Evolutionary conservation across 768 basidiomycete species (phyloP).

Genomic region (Clathrus columnatus): DNA sequence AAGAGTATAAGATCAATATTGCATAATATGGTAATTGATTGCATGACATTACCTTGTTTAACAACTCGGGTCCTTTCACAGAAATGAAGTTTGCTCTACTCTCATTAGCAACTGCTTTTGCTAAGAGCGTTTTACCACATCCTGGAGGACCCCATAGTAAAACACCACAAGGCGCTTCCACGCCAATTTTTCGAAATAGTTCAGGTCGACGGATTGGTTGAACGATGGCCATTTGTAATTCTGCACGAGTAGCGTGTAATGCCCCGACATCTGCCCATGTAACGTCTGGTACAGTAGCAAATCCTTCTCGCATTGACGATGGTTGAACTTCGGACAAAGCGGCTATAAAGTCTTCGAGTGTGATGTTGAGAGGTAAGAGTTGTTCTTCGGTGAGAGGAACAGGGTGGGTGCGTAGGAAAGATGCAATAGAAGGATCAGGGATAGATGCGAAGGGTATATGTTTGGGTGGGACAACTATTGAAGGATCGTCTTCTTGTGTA

Average conservation of each 20-base stretch:
- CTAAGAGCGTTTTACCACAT: constrained; percentile 95
- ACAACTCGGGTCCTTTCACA: constrained; percentile 91
- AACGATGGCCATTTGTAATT: constrained; percentile 95
- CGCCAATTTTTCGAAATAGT: constrained; percentile 80
- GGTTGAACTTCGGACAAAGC: constrained; percentile 91
- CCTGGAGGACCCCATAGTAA: constrained; percentile 98
- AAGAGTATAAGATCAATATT: background rate
- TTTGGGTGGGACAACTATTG: constrained; percentile 16
- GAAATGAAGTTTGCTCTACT: constrained; percentile 94
- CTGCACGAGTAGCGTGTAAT: constrained; percentile 75
- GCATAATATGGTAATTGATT: constrained; percentile 13
- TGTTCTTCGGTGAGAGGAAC: constrained; percentile 67
- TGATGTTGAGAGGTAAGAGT: constrained; percentile 76
- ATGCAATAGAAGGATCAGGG: constrained; percentile 63
- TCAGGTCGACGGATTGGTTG: constrained; percentile 89
- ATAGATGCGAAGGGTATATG: constrained; percentile 28
- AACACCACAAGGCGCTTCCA: constrained; percentile 87
- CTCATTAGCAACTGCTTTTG: constrained; percentile 97
- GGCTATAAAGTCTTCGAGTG: constrained; percentile 63
- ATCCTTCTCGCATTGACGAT: constrained; percentile 95
- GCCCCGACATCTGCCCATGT: constrained; percentile 95
- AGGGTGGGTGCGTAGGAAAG: constrained; percentile 86
- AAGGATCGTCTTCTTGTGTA: constrained; percentile 9
- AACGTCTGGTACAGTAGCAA: constrained; percentile 92
- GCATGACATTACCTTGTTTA: constrained; percentile 75